Evolutionary conservation across 192 early-diverging fungal genomes (phyloP), one percentile per base, ranked within the genome.

Genomic region (Allomyces arbusculus): DNA sequence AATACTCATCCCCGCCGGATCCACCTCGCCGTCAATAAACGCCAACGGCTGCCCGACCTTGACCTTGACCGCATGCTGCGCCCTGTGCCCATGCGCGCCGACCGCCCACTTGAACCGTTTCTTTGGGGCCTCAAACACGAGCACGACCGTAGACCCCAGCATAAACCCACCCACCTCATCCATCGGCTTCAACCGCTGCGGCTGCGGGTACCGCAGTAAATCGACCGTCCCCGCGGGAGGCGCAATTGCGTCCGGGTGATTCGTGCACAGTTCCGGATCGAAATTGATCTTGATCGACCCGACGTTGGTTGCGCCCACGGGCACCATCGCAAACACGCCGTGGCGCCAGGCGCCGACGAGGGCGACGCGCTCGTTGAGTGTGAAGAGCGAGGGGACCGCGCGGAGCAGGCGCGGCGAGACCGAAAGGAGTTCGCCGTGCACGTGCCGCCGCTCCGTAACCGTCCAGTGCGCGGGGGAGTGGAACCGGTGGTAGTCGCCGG

Each of bases 401-500:
- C 80, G 82, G 6, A 90, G 89, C 73, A 96, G 87, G 68, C 85
- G 86, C 4, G 96, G 96, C 11, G 92, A 94, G 4, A 99, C 96
- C 0, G 91, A 94, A 69, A 87, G 92, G 2, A 99, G 82, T 72
- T 99, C 94, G 23, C 95, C 92, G 73, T 73, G 61, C 22, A 19
- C 23, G 74, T 99, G 96, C 40, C 95, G 77, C 22, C 91, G 74
- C 4, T 78, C 75, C 70, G 91, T 81, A 16, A 94, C 91, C 20
- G 87, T 82, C 96, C 94, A 97, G 74, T 94, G 88, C 8, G 88
- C 82, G 28, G 96, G 96, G 24, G 94, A 94, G 67, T 99, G 96
- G 85, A 95, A 99, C 19, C 92, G 85, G 74, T 99, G 96, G 76
- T 99, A 99, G 73, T 99, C 96, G 0, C 95, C 96, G 8, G 96